Base-by-base conservation (phyloP, 148 eudicot species). In the Vaccinium macrocarpon region DNA sequence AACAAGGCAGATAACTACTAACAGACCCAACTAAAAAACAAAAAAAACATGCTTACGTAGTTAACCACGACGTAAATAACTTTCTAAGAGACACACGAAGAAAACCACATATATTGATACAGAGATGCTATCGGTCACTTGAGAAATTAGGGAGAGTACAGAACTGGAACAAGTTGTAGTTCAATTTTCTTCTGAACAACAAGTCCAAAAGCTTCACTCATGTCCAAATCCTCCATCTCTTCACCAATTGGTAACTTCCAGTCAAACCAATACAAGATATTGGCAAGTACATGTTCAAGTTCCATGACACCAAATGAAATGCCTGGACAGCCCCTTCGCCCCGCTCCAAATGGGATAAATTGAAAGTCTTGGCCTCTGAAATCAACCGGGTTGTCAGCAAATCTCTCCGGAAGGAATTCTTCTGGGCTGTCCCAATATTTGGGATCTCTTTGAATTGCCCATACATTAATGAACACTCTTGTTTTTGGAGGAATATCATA, bases 371-470 rank as follows among this genome's bases (percentile, higher is more conserved):
- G 61, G 75, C 92, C 90, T 84, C 84, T 88, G 23, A 79, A 87
- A 23, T 86, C 91, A 2, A 86, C 78, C 4, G 68, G 6, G 21
- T 68, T 78, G 5, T 78, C 25, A 49, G 82, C 14, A 56, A 89
- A 90, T 82, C 92, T 90, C 66, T 87, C 90, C 1, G 92, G 92
- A 5, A 5, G 14, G 55, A 87, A 90, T 85, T 84, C 89, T 19
- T 88, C 84, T 0, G 87, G 90, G 1, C 53, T 68, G n/a, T 80
- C 82, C 92, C 91, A 89, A n/a, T 15, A 64, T 6, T 7, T 15
- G 0, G 91, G 88, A 48, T 90, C 90, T 23, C 85, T 80, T 1
- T 83, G 87, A 11, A 90, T 84, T 12, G 91, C 88, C 84, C 85
- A 82, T 4, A 73, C 91, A 74, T 90, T 90, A 11, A 82, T 53